Evolutionary conservation across 2,329 filamentous ascomycete genomes (phyloP), one percentile per base, ranked within the genome.

Genomic region (Botrytis hyacinthi): DNA sequence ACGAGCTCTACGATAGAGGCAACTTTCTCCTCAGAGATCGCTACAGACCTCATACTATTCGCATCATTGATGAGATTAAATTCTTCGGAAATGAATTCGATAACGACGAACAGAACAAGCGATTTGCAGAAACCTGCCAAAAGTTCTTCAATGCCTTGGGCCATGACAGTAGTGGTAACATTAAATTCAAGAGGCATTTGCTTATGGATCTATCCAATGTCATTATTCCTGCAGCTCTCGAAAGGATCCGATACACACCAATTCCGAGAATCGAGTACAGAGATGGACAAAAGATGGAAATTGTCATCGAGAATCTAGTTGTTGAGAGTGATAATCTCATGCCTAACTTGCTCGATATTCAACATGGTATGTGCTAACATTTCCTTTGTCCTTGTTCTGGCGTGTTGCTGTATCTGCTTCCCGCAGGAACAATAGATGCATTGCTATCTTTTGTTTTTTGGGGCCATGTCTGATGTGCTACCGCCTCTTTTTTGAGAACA

Each of bases 241-340:
- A 97, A 85, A 93, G 91, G 77, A 86, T 96, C 73, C 91, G 93
- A 75, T 99, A 99, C 82, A 88, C 99, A 22, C 94, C 96, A 6
- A 89, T 99, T 68, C 96, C 96, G 35, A 92, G 96, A 73, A 97
- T 99, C 75, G 96, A 99, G 85, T 96, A 94, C 80, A 92, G 90
- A 1, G 96, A 98, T 78, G 51, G 51, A 57, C 87, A 88, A 3
- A 90, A 91, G 86, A 86, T 97, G 70, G 96, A 99, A 82, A 92
- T 92, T 67, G 89, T 98, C 67, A 89, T 99, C 62, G 96, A 99
- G 85, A 99, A 99, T 82, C 86, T 99, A 18, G 92, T 98, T 63
- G 88, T 99, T 70, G 96, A 99, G 85, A 95, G 93, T 77, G 95
- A 98, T 86, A 99, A 99, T 84, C 90, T 99, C 78, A 94, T 95